phyloP scores from a whole-genome alignment of 169 alveolate genomes.

The Eimeria maxima region DNA sequence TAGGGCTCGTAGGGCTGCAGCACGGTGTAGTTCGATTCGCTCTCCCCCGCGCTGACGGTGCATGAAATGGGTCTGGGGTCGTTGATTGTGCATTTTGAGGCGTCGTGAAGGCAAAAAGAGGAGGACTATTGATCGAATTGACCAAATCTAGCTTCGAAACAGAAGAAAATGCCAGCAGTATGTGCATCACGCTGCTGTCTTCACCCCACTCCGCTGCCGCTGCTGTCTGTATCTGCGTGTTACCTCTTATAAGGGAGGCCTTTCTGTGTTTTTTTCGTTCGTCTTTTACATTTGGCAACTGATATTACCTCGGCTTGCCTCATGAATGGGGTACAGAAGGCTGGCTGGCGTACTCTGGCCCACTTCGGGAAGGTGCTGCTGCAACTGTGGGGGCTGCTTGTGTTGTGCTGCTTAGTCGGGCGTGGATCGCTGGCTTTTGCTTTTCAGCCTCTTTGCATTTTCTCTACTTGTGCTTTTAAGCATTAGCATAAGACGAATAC shows the following conservation, averaged over 20 bases:
- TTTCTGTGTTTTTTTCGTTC: neutral
- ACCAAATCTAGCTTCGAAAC: neutral
- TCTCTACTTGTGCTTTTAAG: neutral
- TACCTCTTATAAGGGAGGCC: neutral
- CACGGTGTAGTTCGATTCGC: constrained; percentile 58
- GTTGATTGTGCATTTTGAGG: constrained; percentile 6
- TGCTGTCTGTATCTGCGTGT: constrained; percentile 47
- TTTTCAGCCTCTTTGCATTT: neutral
- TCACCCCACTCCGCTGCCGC: constrained; percentile 72
- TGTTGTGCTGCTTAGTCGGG: constrained; percentile 18
- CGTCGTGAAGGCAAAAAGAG: constrained; percentile 52
- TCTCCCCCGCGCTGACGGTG: constrained; percentile 61
- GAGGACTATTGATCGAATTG: constrained; percentile 35
- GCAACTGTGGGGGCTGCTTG: constrained; percentile 52
- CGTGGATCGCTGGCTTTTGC: constrained; percentile 11
- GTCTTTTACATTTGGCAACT: neutral
- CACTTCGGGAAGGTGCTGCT: constrained; percentile 35
- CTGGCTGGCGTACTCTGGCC: neutral
- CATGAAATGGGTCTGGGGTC: constrained; percentile 39
- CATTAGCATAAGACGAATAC: neutral
- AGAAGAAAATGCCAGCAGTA: constrained; percentile 74
- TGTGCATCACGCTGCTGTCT: constrained; percentile 31
- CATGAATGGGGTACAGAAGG: constrained; percentile 11
- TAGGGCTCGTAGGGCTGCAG: constrained; percentile 47
- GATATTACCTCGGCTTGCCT: neutral